Base-by-base conservation (phyloP, 1,139 yeast species). In the Diutina sp. region DNA sequence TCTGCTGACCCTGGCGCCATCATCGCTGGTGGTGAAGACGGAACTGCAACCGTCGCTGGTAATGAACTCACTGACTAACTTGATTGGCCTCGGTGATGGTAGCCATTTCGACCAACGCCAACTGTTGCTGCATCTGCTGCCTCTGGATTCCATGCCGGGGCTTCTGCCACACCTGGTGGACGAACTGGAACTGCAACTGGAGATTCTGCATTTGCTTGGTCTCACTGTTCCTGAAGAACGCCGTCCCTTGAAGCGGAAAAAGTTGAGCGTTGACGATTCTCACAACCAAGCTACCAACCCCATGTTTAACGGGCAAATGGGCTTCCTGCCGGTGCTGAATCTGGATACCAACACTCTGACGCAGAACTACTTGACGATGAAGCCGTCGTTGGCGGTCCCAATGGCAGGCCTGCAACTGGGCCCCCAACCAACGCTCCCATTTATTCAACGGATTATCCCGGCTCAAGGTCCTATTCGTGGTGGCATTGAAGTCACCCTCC, bases 401-500 rank as follows among this genome's bases (percentile, higher is more conserved):
- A 46, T 45, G 44, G 41, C 51, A 5, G 16, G n/a, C 14, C 30
- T 12, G 56, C 64, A 59, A 58, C 60, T 57, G 50, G 53, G n/a
- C 14, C 45, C 46, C 62, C 62, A 60, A 14, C 67, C 62, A 54
- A 61, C 73, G 29, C 60, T 54, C 28, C 91, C 93, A 1, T 71
- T 79, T 0, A 85, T 90, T 58, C 91, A 89, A 67, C 78, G 96
- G 60, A 87, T 93, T 14, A 90, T 93, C 58, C 99, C 99, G 0
- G 86, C 95, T 0, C 95, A 88, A 68, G 99, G 99, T 1, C 95
- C 97, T 8, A 79, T 90, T 21, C 80, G 96, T 63, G 99, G 99
- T 60, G 99, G 99, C 53, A 87, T 90, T 51, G 99, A 93, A 67
- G 89, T 93, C 7, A 93, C 98, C 0, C 72, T 93, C 54, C 74